Percentiles rank a stretch among this genome's conserved stretches.
Evolutionary conservation across 2,329 filamentous ascomycete genomes (phyloP).

Genomic region (Aspergillus texensis): DNA sequence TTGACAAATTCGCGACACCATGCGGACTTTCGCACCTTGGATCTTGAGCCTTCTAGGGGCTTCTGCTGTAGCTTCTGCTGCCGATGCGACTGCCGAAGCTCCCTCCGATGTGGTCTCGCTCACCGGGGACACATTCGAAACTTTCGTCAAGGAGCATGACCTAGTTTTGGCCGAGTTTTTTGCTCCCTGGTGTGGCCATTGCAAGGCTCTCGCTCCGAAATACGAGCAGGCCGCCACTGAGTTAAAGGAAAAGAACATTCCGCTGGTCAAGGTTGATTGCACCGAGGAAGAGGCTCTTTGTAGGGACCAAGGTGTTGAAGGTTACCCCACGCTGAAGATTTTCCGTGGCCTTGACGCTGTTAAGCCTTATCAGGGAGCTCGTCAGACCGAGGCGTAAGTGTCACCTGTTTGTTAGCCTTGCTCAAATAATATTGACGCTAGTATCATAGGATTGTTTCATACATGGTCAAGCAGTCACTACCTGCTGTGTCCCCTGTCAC

Average conservation of each 20-base stretch:
- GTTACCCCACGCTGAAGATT: slow-evolving; percentile 98
- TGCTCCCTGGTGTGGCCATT: slow-evolving; percentile 96
- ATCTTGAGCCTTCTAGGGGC: slow-evolving; percentile 44
- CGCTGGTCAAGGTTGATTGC: slow-evolving; percentile 69
- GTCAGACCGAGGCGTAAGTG: slow-evolving; percentile 74
- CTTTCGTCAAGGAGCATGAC: slow-evolving; percentile 82
- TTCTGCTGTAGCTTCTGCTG: slow-evolving; percentile 37
- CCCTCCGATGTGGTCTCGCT: slow-evolving; percentile 80
- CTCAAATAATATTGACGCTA: not conserved
- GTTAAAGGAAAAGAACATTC: slow-evolving; percentile 52
- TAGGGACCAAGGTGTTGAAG: slow-evolving; percentile 86
- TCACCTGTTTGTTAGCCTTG: not conserved
- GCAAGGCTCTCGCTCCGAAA: slow-evolving; percentile 82
- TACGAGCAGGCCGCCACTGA: slow-evolving; percentile 54
- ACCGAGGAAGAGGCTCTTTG: slow-evolving; percentile 93
- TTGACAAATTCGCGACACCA: slow-evolving; percentile 22
- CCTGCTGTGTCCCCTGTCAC: slow-evolving; percentile 84
- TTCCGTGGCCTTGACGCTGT: slow-evolving; percentile 88
- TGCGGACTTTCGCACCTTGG: slow-evolving; percentile 45
- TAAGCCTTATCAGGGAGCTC: slow-evolving; percentile 81
- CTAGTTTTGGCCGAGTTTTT: slow-evolving; percentile 97
- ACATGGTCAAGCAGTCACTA: slow-evolving; percentile 98
- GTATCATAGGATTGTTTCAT: slow-evolving; percentile 63
- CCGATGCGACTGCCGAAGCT: slow-evolving; percentile 31
- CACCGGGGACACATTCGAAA: slow-evolving; percentile 82